Evolutionary conservation across 148 eudicot genomes (phyloP).

Genomic region (Vaccinium macrocarpon): DNA sequence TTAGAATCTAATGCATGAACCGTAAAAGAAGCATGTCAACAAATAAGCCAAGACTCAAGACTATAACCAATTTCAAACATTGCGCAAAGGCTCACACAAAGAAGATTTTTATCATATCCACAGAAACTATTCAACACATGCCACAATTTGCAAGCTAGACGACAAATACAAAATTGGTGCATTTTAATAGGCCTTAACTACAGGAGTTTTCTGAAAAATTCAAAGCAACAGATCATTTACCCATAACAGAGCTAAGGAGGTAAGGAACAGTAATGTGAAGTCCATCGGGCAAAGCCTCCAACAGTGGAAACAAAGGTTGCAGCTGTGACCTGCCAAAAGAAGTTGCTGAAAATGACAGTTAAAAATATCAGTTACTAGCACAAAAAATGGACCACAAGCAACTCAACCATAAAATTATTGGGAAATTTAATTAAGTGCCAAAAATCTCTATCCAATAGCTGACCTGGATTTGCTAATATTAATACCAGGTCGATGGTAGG

Average conservation of each 20-base stretch:
- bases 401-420: conserved; percentile 14
- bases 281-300: conserved; percentile 67
- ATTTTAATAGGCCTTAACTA: neutral
- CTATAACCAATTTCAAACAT: neutral
- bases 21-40: neutral
- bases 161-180: neutral
- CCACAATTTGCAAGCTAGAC: conserved; percentile 8
- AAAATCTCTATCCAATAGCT: conserved; percentile 21
- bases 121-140: neutral
- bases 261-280: conserved; percentile 75
- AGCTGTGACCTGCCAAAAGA: conserved; percentile 84
- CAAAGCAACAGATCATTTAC: conserved; percentile 36
- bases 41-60: neutral
- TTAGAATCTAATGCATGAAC: neutral
- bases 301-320: conserved; percentile 71
- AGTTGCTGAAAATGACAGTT: conserved; percentile 56
- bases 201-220: neutral
- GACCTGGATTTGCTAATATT: conserved; percentile 92
- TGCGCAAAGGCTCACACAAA: neutral
- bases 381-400: neutral
- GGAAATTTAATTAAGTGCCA: neutral
- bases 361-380: conserved; percentile 16
- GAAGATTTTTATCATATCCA: neutral
- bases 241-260: conserved; percentile 82
- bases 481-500: conserved; percentile 75